These are phyloP conservation scores for Fusarium neocosmosporiellum DNA, from an alignment of 2,329 filamentous ascomycete genomes.

Conservation along the genomic window DNA sequence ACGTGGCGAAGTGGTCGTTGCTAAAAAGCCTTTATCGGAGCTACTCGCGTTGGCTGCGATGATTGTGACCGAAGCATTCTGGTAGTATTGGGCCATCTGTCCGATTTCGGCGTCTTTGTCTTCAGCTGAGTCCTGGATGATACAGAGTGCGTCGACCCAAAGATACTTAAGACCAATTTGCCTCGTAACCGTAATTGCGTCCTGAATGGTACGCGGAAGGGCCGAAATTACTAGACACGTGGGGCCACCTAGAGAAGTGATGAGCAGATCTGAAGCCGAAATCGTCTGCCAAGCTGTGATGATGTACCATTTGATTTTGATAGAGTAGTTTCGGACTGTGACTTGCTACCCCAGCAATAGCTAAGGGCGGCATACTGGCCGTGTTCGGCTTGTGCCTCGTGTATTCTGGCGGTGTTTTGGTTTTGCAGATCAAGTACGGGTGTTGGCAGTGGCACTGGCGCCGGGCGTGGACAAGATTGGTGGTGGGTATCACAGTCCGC, in stretches of 20 bases:
- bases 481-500: neutral
- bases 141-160: constrained; percentile 3
- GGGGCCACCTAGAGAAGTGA: neutral
- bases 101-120: neutral
- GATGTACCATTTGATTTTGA: neutral
- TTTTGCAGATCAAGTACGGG: neutral
- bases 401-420: neutral
- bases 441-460: neutral
- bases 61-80: neutral
- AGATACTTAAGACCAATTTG: neutral
- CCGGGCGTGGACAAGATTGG: neutral
- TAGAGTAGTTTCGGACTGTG: neutral
- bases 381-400: neutral
- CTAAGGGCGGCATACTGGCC: neutral
- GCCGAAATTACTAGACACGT: neutral
- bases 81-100: neutral
- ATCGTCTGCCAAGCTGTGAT: neutral
- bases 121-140: constrained; percentile 1
- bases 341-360: neutral
- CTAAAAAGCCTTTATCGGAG: neutral
- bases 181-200: neutral
- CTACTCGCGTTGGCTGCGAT: neutral
- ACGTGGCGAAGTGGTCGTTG: neutral
- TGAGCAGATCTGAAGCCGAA: neutral
- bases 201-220: neutral